Conservation (phyloP, 2,329 filamentous ascomycete species). For the Trichoderma polysporum region DNA sequence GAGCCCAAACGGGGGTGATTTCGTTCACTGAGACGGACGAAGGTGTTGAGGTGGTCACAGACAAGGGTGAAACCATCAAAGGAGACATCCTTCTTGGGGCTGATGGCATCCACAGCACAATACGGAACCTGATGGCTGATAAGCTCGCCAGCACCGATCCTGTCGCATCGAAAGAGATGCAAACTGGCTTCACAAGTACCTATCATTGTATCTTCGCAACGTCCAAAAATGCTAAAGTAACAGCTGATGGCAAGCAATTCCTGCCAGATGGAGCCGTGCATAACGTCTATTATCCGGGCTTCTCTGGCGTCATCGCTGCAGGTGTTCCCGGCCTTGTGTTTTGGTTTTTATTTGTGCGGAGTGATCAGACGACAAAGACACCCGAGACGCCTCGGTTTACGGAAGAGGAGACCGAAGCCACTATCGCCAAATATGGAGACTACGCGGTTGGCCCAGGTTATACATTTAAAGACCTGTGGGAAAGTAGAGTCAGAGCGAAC, state of each 20-base stretch:
- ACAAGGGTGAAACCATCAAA: slow-evolving; percentile 35
- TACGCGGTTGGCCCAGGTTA: slow-evolving; percentile 5
- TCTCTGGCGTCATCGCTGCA: background rate
- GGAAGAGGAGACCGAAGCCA: slow-evolving; percentile 1
- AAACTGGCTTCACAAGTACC: background rate
- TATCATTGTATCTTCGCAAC: slow-evolving; percentile 12
- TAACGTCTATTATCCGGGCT: slow-evolving; percentile 11
- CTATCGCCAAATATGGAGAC: slow-evolving; percentile 9
- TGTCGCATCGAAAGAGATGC: background rate
- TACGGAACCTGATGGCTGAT: slow-evolving; percentile 3
- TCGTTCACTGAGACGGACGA: slow-evolving; percentile 6
- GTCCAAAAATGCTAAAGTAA: slow-evolving; percentile 3
- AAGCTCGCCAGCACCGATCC: background rate
- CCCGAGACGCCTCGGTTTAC: slow-evolving; percentile 6
- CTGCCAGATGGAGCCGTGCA: background rate
- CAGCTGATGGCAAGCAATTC: slow-evolving; percentile 4
- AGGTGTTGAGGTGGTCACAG: slow-evolving; percentile 32
- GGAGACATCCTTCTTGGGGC: slow-evolving; percentile 41
- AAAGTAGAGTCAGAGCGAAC: background rate
- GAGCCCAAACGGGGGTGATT: background rate
- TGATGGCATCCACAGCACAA: slow-evolving; percentile 42
- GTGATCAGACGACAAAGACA: background rate
- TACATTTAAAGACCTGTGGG: slow-evolving; percentile 10
- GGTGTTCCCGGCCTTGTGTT: background rate
- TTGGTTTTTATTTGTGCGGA: slow-evolving; percentile 7